Base-by-base conservation (phyloP, 805 yeast genomes). In the Ogataea degrootiae region DNA sequence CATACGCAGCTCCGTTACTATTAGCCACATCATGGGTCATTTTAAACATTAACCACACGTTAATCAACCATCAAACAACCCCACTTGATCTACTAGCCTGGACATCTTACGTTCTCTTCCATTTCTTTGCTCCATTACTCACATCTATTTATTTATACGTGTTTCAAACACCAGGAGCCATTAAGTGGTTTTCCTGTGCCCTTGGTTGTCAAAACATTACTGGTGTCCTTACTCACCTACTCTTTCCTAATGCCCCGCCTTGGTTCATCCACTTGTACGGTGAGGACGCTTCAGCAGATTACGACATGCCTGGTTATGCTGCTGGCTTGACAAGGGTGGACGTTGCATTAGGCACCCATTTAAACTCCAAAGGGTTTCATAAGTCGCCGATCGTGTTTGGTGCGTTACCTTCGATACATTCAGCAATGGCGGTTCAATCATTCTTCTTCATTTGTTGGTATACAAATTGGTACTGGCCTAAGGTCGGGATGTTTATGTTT, bases 241-340 rank as follows among this genome's bases (percentile, higher is more conserved):
- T 73, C 6, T 70, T 82, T 61, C 91, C 91, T 23, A 82, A 79
- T 59, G 86, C 88, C 1, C 86, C 90, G 0, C 90, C 90, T 3
- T 81, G 88, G 83, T 84, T 82, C 60, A 77, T 81, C 41, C 82
- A 78, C 58, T 51, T 79, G 50, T 74, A 83, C 54, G 87, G 88
- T 4, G 73, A 75, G 21, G 76, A 79, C 52, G 74, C 72, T 59
- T 47, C 68, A 9, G 84, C 85, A 1, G 70, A 74, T 51, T 84
- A 83, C 61, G 77, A 76, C 33, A 80, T 80, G 75, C 75, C 76
- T 14, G 87, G 87, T 14, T 84, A 77, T 58, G 85, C 87, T 2
- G 91, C 88, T 14, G 89, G 89, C 2, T 67, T 83, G 39, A 77
- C 80, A 3, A 68, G 87, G 41, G 82, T 80, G n/a, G 87, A 83